Percentiles rank a stretch among this genome's conserved stretches.
Conservation (phyloP, 83 land plant genomes). For the Thuja plicata region DNA sequence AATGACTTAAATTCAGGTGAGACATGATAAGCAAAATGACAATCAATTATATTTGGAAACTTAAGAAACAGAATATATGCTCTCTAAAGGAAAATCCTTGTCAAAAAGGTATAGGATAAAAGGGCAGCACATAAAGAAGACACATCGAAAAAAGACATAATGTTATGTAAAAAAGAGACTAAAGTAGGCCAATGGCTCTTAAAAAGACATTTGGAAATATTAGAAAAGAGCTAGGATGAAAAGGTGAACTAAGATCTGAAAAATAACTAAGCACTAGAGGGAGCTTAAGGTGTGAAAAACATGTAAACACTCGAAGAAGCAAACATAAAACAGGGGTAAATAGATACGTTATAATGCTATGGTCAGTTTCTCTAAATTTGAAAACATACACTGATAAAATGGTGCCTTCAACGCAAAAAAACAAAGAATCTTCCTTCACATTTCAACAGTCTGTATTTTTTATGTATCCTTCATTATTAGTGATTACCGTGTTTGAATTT, state of each 20-base stretch:
- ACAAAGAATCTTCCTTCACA: background rate
- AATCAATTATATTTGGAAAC: background rate
- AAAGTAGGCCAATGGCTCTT: background rate
- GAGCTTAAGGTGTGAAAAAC: background rate
- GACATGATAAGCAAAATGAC: background rate
- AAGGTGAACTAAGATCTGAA: background rate
- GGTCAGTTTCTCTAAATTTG: background rate
- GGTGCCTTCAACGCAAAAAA: background rate
- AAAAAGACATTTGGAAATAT: background rate
- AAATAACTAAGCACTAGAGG: background rate
- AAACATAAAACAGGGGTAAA: background rate
- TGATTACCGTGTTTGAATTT: background rate
- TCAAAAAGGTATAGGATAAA: background rate
- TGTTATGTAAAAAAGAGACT: background rate
- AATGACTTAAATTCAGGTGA: background rate
- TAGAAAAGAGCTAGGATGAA: background rate
- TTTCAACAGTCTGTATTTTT: background rate
- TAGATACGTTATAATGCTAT: background rate
- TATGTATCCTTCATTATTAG: background rate
- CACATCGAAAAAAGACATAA: background rate
- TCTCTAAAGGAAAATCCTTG: background rate
- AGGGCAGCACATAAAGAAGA: background rate
- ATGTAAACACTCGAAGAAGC: background rate
- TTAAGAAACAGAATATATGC: background rate
- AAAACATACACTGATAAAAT: background rate